Percentiles rank a stretch among this genome's conserved stretches.
These are phyloP conservation scores for Claviceps sp. DNA, from an alignment of 2,329 filamentous ascomycete genomes.

Conservation along the genomic window DNA sequence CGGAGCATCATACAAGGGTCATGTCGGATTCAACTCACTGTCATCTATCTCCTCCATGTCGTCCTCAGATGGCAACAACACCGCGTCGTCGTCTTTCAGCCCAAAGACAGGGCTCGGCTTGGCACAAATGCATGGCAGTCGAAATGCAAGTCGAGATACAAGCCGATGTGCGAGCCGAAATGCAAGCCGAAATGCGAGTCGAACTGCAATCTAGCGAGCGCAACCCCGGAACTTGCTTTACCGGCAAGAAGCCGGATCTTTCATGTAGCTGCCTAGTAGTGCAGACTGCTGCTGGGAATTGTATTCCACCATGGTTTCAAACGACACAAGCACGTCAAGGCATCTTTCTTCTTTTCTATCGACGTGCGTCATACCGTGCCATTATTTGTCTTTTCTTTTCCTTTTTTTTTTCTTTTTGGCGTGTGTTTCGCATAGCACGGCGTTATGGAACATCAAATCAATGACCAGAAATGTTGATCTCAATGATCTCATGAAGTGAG, in stretches of 20 bases:
- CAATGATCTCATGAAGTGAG: constrained; percentile 4
- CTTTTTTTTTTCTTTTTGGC: not conserved
- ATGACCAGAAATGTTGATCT: constrained; percentile 3
- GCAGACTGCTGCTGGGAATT: not conserved
- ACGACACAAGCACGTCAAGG: not conserved
- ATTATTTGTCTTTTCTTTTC: not conserved
- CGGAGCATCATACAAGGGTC: constrained; percentile 31
- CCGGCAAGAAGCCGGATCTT: not conserved
- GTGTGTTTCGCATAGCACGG: constrained; percentile 5
- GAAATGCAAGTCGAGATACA: constrained; percentile 7
- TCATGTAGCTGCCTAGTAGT: not conserved
- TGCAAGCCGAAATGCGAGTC: constrained; percentile 18
- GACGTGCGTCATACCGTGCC: not conserved
- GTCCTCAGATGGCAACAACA: constrained; percentile 25
- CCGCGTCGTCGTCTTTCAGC: constrained; percentile 18
- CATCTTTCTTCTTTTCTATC: not conserved
- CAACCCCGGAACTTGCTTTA: not conserved
- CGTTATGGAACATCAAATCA: constrained; percentile 3
- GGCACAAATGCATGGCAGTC: constrained; percentile 23
- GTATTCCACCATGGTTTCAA: not conserved
- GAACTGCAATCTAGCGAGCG: constrained; percentile 20
- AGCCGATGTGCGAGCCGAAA: constrained; percentile 18
- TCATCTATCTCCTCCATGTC: constrained; percentile 29
- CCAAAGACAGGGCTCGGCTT: constrained; percentile 19
- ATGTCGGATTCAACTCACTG: constrained; percentile 24